Base-by-base conservation (phyloP, 345 rosid species). In the Microthlaspi erraticum region DNA sequence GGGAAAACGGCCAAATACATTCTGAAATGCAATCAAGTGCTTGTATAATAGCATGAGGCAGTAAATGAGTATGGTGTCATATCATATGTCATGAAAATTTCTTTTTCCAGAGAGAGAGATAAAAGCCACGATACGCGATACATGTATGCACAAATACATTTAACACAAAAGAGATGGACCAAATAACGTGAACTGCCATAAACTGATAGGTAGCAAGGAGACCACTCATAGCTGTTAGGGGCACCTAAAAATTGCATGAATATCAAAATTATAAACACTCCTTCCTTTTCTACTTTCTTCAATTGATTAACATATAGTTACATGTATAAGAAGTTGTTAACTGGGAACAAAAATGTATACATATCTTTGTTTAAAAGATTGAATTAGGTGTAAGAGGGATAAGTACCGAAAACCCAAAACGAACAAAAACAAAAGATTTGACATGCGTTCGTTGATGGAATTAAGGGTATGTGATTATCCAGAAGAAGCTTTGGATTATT, bases 51-150 rank as follows among this genome's bases (percentile, higher is more conserved):
- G n/a, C n/a, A n/a, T n/a, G n/a, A n/a, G n/a, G n/a, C n/a, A 31
- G 5, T 17, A 33, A 18, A 18, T n/a, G 54, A 33, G 42, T 61
- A 42, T 49, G 51, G 60, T 70, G 51, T 60, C 67, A 49, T 13
- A 12, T 70, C 74, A 12, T 9, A 5, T 48, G 58, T 23, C 58
- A 59, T 37, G 57, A 8, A 34, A 6, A 45, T 16, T 46, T 6
- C 7, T 5, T 55, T 67, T 53, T 54, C 0, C 7, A 67, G 8
- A 43, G 12, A 11, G 12, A 11, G 34, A 42, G 6, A 38, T 5
- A 36, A 4, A 36, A 37, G 16, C 10, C 23, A 46, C 9, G 10
- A 46, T 46, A 58, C 38, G 18, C 6, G 12, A 12, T 45, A 16
- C 42, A 45, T 44, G 29, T 29, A 33, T 4, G 9, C 29, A n/a